phyloP scores from a whole-genome alignment of 73 alveolate species.

The Tetrahymena borealis region DNA sequence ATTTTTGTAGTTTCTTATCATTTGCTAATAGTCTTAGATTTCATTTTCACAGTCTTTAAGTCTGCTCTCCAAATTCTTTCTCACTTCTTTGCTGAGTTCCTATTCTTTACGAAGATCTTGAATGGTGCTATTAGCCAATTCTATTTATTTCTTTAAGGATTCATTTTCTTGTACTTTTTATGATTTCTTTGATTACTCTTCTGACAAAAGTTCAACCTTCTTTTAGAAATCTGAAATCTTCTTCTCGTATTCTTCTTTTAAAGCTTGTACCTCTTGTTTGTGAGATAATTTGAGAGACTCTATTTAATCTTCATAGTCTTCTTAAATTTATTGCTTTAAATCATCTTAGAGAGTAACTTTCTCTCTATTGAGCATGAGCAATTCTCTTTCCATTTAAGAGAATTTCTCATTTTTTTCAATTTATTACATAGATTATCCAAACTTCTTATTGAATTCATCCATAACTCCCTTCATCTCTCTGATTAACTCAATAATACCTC shows the following conservation, averaged over 20 bases:
- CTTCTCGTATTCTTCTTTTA: background rate
- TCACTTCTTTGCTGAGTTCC: conserved; percentile 12
- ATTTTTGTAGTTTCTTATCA: conserved; percentile 15
- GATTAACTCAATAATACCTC: conserved; percentile 15
- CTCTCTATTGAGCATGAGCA: background rate
- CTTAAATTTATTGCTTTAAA: conserved; percentile 5
- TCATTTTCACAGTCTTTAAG: conserved; percentile 18
- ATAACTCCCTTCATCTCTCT: conserved; percentile 15
- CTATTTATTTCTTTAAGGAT: conserved; percentile 3
- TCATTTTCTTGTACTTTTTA: background rate
- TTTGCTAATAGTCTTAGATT: conserved; percentile 22
- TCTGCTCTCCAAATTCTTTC: conserved; percentile 12
- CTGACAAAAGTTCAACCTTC: conserved; percentile 5
- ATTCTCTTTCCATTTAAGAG: conserved; percentile 9
- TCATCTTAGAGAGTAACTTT: conserved; percentile 5
- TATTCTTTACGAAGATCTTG: conserved; percentile 20
- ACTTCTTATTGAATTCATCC: conserved; percentile 5
- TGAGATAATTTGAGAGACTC: conserved; percentile 5
- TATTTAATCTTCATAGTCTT: conserved; percentile 23
- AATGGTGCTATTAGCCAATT: conserved; percentile 1
- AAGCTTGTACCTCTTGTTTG: background rate
- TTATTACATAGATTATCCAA: conserved; percentile 9
- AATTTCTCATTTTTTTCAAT: conserved; percentile 1
- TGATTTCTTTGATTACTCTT: background rate
- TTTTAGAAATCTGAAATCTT: conserved; percentile 1